Evolutionary conservation across 176 grass and related monocot genomes (phyloP).

Genomic region (Aegilops tauschii): DNA sequence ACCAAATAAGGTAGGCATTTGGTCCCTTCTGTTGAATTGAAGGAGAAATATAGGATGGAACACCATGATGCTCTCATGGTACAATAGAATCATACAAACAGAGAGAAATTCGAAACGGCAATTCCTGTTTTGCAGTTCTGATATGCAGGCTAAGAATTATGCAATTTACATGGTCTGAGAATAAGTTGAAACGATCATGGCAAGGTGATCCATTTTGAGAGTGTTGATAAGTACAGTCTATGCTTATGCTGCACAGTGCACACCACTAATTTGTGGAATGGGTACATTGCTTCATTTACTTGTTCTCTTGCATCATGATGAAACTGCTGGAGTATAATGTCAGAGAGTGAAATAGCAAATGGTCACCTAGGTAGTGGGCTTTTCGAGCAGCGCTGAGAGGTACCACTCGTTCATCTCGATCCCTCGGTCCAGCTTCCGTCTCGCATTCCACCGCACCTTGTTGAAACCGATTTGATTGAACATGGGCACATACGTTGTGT

Average conservation of each 20-base stretch:
- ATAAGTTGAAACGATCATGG: slow-evolving; percentile 16
- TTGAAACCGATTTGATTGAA: slow-evolving; percentile 42
- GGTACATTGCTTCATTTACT: neutral
- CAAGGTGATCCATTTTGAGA: neutral
- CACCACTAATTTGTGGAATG: neutral
- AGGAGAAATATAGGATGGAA: neutral
- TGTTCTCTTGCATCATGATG: neutral
- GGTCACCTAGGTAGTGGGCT: neutral
- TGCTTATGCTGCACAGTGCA: neutral
- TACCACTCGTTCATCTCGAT: slow-evolving; percentile 49
- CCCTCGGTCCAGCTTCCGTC: slow-evolving; percentile 40
- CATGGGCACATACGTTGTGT: slow-evolving; percentile 45
- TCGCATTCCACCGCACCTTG: slow-evolving; percentile 33
- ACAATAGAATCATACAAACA: neutral
- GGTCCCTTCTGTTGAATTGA: neutral
- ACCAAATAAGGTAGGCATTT: slow-evolving; percentile 23
- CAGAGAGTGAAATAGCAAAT: neutral
- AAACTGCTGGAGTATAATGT: neutral
- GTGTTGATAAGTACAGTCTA: neutral
- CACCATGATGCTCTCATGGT: neutral
- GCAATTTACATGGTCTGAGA: slow-evolving; percentile 1
- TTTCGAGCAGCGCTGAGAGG: slow-evolving; percentile 56
- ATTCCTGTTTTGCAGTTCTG: slow-evolving; percentile 13
- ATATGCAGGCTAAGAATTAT: neutral
- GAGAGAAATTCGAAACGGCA: neutral